Evolutionary conservation across 1,139 yeast species (phyloP).

Genomic region (Yarrowia galli): DNA sequence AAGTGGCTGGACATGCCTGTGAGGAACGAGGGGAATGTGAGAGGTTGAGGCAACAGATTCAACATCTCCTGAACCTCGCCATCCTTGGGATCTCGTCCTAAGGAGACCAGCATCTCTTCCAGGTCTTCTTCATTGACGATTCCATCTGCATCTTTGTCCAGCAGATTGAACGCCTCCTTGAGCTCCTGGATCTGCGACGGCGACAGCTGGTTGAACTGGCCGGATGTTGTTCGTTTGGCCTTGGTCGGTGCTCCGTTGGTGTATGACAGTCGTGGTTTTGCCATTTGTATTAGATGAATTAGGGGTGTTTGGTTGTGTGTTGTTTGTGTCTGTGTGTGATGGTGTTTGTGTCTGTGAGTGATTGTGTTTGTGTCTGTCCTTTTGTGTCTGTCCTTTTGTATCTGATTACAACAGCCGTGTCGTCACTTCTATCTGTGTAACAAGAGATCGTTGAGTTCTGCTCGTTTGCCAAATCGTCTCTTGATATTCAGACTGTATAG

Average conservation of each 20-base stretch:
- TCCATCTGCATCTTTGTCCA: slow-evolving; percentile 89
- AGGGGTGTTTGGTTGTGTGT: background rate
- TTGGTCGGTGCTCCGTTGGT: slow-evolving; percentile 35
- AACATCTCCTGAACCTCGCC: slow-evolving; percentile 55
- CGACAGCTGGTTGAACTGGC: slow-evolving; percentile 51
- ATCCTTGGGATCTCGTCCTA: slow-evolving; percentile 57
- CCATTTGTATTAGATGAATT: background rate
- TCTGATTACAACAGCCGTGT: too few species aligned
- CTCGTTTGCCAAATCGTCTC: background rate
- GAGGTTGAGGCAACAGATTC: slow-evolving; percentile 60
- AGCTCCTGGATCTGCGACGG: slow-evolving; percentile 55
- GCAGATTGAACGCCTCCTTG: slow-evolving; percentile 63
- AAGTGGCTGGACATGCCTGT: slow-evolving; percentile 70
- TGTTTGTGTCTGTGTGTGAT: background rate
- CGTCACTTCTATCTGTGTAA: too few species aligned
- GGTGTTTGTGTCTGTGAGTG: background rate
- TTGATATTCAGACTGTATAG: slow-evolving; percentile 14
- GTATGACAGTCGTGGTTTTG: slow-evolving; percentile 42
- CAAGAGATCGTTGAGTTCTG: too few species aligned
- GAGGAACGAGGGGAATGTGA: slow-evolving; percentile 75
- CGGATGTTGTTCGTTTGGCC: slow-evolving; percentile 46
- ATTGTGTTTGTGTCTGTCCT: background rate
- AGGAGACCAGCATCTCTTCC: slow-evolving; percentile 61
- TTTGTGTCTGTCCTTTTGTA: background rate
- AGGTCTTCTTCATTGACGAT: slow-evolving; percentile 67